Base-by-base conservation (phyloP, 768 basidiomycete genomes). In the Tricholoma sp. region DNA sequence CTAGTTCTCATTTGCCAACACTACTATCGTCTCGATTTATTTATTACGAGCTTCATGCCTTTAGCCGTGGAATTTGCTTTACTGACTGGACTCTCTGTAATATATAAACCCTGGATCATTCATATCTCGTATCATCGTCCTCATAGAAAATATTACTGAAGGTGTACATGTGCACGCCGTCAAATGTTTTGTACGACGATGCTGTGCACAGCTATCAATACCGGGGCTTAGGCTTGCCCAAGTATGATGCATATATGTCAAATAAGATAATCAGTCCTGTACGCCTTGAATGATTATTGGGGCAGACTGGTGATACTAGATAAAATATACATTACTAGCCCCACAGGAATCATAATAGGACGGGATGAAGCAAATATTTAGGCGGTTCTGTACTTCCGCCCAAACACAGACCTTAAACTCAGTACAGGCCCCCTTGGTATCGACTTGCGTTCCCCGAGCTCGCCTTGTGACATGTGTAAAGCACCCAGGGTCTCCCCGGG, bases 401-500 rank as follows among this genome's bases (percentile, higher is more conserved):
- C 69, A 63, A 74, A 74, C 14, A 74, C 64, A 41, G 65, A 63
- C 47, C 65, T 64, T 67, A 73, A 63, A 35, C 62, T 66, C 49
- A 73, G 56, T 37, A 62, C 62, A 57, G 32, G 67, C 31, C 60
- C 60, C 59, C 60, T 63, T 10, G 67, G 67, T 34, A 59, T 55
- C 11, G 69, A 59, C 9, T 62, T 59, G 18, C 54, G 62, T 45
- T 68, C 70, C 52, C 76, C 75, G 45, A 84, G 74, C 19, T 74
- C 74, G 47, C 84, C 87, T 63, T 77, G 78, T 29, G 83, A 79
- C 8, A 88, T 67, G 50, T 74, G 74, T 45, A 86, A 69, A 9
- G 81, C 82, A 45, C 81, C 76, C 41, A 79, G 76, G 24, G 74
- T 77, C 50, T 87, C 85, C 39, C 84, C 85, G 0, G 82, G 81